Conservation (phyloP, 2,329 filamentous ascomycete genomes). For the Neofusicoccum ribis region DNA sequence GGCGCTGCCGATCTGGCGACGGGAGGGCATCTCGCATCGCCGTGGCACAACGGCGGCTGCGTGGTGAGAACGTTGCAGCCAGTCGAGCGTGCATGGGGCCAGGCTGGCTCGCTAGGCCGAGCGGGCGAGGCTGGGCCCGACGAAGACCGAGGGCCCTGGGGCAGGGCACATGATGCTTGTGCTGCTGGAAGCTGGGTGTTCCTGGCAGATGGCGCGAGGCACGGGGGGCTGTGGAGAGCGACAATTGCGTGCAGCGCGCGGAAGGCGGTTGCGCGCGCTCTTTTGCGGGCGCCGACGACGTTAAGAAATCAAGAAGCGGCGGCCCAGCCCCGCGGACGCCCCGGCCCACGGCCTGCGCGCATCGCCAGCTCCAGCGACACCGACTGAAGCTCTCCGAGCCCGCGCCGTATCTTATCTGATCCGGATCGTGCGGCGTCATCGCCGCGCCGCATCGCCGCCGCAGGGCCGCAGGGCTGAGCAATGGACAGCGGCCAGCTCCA, state of each 20-base stretch:
- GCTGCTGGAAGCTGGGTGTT: background rate
- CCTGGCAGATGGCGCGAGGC: background rate
- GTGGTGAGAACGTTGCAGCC: background rate
- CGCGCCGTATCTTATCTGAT: background rate
- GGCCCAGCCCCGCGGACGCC: too few relatives aligned
- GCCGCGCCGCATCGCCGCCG: background rate
- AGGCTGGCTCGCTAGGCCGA: background rate
- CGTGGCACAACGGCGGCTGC: background rate
- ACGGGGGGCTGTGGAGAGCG: background rate
- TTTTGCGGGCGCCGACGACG: background rate
- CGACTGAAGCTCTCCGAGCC: too few relatives aligned
- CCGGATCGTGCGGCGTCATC: background rate
- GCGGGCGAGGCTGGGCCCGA: background rate
- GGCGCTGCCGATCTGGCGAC: background rate
- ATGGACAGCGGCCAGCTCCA: too few relatives aligned
- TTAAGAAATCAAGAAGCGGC: background rate
- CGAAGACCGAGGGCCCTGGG: too few relatives aligned
- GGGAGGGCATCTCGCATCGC: background rate
- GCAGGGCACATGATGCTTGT: background rate
- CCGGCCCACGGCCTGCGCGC: too few relatives aligned
- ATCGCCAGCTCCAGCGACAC: too few relatives aligned
- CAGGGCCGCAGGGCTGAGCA: background rate
- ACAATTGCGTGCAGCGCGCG: background rate
- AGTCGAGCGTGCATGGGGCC: background rate
- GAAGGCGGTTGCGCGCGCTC: background rate